These are phyloP conservation scores for Pluteus cervinus DNA, from an alignment of 768 basidiomycete species.

Conservation along the genomic window DNA sequence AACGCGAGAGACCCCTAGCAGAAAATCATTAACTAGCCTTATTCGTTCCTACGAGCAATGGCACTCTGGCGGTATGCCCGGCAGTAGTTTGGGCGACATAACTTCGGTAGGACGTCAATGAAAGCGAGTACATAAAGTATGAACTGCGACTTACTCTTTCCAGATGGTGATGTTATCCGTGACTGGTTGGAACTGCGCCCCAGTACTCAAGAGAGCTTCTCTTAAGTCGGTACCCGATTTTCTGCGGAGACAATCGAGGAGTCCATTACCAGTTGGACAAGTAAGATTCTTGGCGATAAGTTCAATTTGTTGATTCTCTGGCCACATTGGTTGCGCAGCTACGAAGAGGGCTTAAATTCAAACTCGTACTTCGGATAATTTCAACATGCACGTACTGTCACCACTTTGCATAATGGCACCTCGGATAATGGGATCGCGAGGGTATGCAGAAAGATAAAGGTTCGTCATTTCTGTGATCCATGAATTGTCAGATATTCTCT, in stretches of 20 bases:
- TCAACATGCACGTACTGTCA: slow-evolving; percentile 17
- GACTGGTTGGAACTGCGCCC: slow-evolving; percentile 27
- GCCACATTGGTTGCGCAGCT: slow-evolving; percentile 30
- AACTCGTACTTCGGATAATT: background rate
- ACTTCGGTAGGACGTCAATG: slow-evolving; percentile 8
- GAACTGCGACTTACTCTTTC: slow-evolving; percentile 19
- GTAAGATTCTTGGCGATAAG: slow-evolving; percentile 20
- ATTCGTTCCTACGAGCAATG: slow-evolving; percentile 25
- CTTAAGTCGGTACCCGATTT: slow-evolving; percentile 20
- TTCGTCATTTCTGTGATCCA: slow-evolving; percentile 24
- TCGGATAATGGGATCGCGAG: slow-evolving; percentile 20
- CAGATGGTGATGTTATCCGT: slow-evolving; percentile 27
- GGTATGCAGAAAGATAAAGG: slow-evolving; percentile 24
- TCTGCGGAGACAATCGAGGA: slow-evolving; percentile 21
- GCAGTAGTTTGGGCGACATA: slow-evolving; percentile 21
- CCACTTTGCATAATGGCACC: slow-evolving; percentile 29
- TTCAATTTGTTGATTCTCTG: slow-evolving; percentile 20
- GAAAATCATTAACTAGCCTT: slow-evolving; percentile 13
- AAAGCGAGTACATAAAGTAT: background rate
- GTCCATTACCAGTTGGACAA: slow-evolving; percentile 18
- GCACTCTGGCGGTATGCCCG: slow-evolving; percentile 23
- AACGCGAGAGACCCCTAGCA: background rate
- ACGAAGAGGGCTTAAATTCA: background rate
- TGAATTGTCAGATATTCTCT: background rate
- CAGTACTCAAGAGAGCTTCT: slow-evolving; percentile 18